Evolutionary conservation across 768 basidiomycete species (phyloP), one percentile per base, ranked within the genome.

Genomic region (Mrakia gelida): DNA sequence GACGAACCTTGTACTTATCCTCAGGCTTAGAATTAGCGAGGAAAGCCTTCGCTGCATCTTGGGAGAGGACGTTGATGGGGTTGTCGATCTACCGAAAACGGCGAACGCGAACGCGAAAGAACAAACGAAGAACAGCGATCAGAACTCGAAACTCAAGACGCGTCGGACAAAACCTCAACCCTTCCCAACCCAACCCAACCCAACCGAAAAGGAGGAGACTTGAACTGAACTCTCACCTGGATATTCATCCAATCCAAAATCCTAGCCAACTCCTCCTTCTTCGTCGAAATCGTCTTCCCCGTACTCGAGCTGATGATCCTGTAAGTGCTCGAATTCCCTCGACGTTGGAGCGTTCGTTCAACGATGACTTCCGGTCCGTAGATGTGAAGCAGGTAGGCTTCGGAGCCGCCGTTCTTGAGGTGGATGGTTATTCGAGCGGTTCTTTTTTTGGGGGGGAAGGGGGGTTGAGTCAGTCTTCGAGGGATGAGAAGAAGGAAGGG

Each of bases 201-300:
- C 41, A 45, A 13, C 11, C 45, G 9, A 11, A 10, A 3, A 45
- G 11, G 15, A 45, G 45, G 2, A 11, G 45, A 10, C 45, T 1
- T 9, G 41, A 15, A 41, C 62, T n/a, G n/a, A n/a, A n/a, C n/a
- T n/a, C n/a, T 43, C 43, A 85, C 82, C 83, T 96, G 94, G 74
- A 98, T 93, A 81, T 94, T 94, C 91, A 97, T 96, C 80, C 94
- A 91, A 82, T 96, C 93, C 81, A 92, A 92, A 72, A 99, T 98
- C 2, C 91, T 89, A 23, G 92, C 88, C 13, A 99, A 84, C 82
- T 98, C 95, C 18, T 93, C 91, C 80, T 90, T 89, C 86, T 92
- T 94, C 16, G 87, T 90, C 45, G 90, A 91, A 76, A 97, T 84
- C 16, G 89, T 82, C 80, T 87, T 88, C 65, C 26, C 45, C 28